Evolutionary conservation across 257 asterid species (phyloP).

Genomic region (Perilla frutescens): DNA sequence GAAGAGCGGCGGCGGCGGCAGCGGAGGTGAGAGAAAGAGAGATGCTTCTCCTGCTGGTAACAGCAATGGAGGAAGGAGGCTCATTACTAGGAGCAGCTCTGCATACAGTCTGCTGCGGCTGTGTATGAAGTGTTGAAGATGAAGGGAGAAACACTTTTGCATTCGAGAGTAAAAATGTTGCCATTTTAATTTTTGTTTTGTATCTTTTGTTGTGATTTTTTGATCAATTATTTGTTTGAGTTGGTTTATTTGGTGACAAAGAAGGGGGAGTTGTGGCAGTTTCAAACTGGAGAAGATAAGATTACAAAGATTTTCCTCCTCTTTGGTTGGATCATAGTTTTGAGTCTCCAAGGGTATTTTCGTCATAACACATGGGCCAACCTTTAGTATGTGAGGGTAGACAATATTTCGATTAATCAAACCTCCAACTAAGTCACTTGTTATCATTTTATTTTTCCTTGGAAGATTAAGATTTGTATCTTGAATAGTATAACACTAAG

Average conservation of each 20-base stretch:
- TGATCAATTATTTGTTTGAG: slow-evolving; percentile 7
- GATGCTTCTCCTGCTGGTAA: slow-evolving; percentile 53
- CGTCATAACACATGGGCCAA: background rate
- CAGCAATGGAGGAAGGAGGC: slow-evolving; percentile 19
- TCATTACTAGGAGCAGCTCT: slow-evolving; percentile 43
- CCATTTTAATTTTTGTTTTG: slow-evolving; percentile 48
- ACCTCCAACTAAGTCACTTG: too few species aligned
- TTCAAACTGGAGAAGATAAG: slow-evolving; percentile 62
- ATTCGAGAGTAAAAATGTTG: slow-evolving; percentile 65
- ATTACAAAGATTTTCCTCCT: slow-evolving; percentile 54
- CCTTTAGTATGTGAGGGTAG: background rate
- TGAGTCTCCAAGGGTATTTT: background rate
- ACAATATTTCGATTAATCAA: too few species aligned
- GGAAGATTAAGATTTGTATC: too few species aligned
- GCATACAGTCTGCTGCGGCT: slow-evolving; percentile 46
- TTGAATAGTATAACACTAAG: too few species aligned
- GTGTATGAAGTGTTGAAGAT: slow-evolving; percentile 32
- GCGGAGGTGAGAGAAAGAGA: slow-evolving; percentile 45
- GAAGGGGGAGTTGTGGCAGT: slow-evolving; percentile 47
- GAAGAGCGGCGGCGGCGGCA: slow-evolving; percentile 46
- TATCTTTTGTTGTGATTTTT: background rate
- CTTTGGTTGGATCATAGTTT: slow-evolving; percentile 38
- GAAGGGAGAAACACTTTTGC: slow-evolving; percentile 53
- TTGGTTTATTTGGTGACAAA: slow-evolving; percentile 42
- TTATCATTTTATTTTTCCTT: too few species aligned